phyloP scores from a whole-genome alignment of 495 filamentous ascomycete genomes.

The Haplographium delicatum region DNA sequence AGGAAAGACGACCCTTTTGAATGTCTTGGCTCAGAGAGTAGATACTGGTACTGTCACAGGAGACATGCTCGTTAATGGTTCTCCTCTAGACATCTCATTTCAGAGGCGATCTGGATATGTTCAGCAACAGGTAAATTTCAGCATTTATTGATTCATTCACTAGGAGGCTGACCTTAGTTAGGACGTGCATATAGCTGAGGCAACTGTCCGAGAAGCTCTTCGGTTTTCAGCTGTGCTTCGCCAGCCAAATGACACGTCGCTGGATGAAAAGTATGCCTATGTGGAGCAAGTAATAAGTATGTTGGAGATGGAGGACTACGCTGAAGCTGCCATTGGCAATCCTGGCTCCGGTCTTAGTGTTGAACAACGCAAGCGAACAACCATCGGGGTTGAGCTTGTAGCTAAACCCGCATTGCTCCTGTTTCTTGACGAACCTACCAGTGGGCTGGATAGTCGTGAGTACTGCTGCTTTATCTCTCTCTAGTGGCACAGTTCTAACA shows the following conservation, averaged over 20 bases:
- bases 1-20: conserved; percentile 62
- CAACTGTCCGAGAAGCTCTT: conserved; percentile 41
- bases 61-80: conserved; percentile 73
- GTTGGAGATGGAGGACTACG: conserved; percentile 77
- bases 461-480: too few relatives aligned
- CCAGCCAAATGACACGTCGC: conserved; percentile 31
- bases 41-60: conserved; percentile 46
- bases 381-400: conserved; percentile 86
- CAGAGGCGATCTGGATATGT: conserved; percentile 79
- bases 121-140: too few relatives aligned
- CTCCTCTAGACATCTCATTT: conserved; percentile 58
- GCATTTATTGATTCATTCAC: too few relatives aligned
- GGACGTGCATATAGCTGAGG: conserved; percentile 62
- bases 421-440: conserved; percentile 75
- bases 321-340: conserved; percentile 72
- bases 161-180: too few relatives aligned
- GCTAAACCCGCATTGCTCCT: conserved; percentile 83
- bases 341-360: conserved; percentile 74
- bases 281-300: conserved; percentile 53
- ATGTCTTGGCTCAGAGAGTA: conserved; percentile 48
- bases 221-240: conserved; percentile 43
- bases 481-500: too few relatives aligned
- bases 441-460: conserved; percentile 43
- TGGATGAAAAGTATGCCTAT: conserved; percentile 50
- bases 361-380: conserved; percentile 78